Conservation (phyloP, 2,329 filamentous ascomycete genomes). For the Microcyclospora tardicrescens region DNA sequence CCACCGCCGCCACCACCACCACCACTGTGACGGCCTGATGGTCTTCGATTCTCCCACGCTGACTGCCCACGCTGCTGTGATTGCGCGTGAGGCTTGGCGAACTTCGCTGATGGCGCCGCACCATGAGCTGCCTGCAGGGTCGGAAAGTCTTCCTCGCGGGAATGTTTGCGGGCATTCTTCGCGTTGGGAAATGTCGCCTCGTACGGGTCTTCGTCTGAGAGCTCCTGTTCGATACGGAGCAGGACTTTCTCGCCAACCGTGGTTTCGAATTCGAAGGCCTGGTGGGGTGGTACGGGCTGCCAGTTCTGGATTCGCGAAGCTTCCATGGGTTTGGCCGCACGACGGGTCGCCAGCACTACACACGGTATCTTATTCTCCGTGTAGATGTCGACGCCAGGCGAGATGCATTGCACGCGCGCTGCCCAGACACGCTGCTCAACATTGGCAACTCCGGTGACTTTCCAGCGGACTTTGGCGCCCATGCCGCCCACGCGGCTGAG, state of each 20-base stretch:
- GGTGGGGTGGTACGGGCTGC: slow-evolving; percentile 59
- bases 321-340: slow-evolving; percentile 63
- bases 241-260: slow-evolving; percentile 77
- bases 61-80: slow-evolving; percentile 10
- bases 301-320: slow-evolving; percentile 72
- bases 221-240: slow-evolving; percentile 65
- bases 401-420: slow-evolving; percentile 61
- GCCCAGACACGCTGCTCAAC: slow-evolving; percentile 81
- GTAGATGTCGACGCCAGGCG: slow-evolving; percentile 48
- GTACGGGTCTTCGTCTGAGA: slow-evolving; percentile 48
- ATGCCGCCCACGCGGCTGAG: slow-evolving; percentile 78
- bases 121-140: slow-evolving; percentile 14
- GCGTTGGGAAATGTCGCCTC: slow-evolving; percentile 51
- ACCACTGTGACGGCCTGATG: slow-evolving; percentile 25
- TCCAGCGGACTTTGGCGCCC: slow-evolving; percentile 71
- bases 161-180: slow-evolving; percentile 49
- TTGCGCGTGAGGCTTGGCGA: background rate
- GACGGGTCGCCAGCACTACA: slow-evolving; percentile 69
- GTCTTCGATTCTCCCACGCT: slow-evolving; percentile 18
- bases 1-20: slow-evolving; percentile 24
- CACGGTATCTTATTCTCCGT: slow-evolving; percentile 68
- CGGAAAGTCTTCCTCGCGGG: slow-evolving; percentile 40
- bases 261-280: slow-evolving; percentile 66
- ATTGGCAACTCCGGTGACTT: slow-evolving; percentile 61
- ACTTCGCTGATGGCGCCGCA: background rate